Base-by-base conservation (phyloP, 2,329 filamentous ascomycete genomes). In the Botryotinia convoluta region DNA sequence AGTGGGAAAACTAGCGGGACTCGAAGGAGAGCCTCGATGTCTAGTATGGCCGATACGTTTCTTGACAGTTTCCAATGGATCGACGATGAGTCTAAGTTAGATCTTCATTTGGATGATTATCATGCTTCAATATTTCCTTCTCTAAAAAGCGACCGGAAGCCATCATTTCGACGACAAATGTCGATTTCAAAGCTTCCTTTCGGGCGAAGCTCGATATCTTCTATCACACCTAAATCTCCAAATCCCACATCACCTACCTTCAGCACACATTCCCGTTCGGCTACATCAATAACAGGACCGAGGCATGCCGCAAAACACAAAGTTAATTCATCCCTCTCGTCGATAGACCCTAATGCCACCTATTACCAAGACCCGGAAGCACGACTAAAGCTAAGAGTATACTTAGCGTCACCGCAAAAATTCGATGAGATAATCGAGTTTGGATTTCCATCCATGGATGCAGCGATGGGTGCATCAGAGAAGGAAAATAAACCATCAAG, bases 381-480 rank as follows among this genome's bases (percentile, higher is more conserved):
- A 57, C 89, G 95, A 48, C 86, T 93, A 78, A 97, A 97, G 83
- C 85, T 98, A 32, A 90, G 94, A 20, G 90, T 93, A 10, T 97
- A 95, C 79, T 88, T 97, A 32, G 92, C 93, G 12, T 97, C 94
- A 1, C 92, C 95, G 0, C 93, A 97, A 77, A 97, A 97, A 81
- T 98, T 98, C 78, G 95, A 98, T 80, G 95, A 98, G 82, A 94
- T 93, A 1, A 89, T 98, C 70, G 93, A 97, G 81, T 98, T 97
- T 82, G 95, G 95, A 0, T 98, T 98, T 78, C 94, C 94, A 0
- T 90, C 91, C 0, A 85, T 85, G 51, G 87, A 89, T 48, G 82
- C 78, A 12, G 75, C 83, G 32, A 77, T 81, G 4, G 77, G 83
- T n/a, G 78, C 77, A 2, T 75, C 82, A 4, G 78, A 81, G 35